phyloP scores from a whole-genome alignment of 2,329 filamentous ascomycete species.

The Chaetothyriales sp. region DNA sequence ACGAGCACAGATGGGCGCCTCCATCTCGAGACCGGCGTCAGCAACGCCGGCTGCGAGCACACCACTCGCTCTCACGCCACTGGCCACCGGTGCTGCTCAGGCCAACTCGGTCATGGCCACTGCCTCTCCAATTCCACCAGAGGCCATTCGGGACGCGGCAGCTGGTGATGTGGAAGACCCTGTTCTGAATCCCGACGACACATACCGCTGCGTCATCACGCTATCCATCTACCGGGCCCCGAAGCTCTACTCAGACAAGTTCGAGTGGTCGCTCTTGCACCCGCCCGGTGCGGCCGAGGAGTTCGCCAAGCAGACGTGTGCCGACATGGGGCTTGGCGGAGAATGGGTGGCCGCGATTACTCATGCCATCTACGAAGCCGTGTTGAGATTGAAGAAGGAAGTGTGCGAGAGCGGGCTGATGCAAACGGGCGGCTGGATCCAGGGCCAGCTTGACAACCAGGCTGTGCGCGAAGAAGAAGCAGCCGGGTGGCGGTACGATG shows the following conservation, averaged over 20 bases:
- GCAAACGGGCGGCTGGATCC: slow-evolving; percentile 45
- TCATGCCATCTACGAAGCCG: slow-evolving; percentile 93
- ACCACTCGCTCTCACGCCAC: slow-evolving; percentile 34
- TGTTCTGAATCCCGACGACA: slow-evolving; percentile 79
- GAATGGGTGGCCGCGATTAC: slow-evolving; percentile 94
- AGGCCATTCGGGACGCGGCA: not conserved
- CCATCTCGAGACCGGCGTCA: slow-evolving; percentile 14
- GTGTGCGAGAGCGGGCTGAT: slow-evolving; percentile 83
- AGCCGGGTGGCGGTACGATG: slow-evolving; percentile 91
- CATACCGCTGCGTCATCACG: slow-evolving; percentile 82
- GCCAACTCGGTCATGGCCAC: slow-evolving; percentile 49
- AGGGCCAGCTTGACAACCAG: slow-evolving; percentile 74
- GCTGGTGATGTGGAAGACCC: slow-evolving; percentile 36
- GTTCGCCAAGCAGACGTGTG: slow-evolving; percentile 85
- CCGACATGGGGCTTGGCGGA: slow-evolving; percentile 73
- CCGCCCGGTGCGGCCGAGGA: slow-evolving; percentile 82
- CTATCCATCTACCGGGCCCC: slow-evolving; percentile 87
- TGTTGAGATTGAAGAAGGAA: slow-evolving; percentile 85
- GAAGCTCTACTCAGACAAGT: slow-evolving; percentile 87
- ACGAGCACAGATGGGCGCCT: slow-evolving; percentile 22
- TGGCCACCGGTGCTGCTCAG: slow-evolving; percentile 29
- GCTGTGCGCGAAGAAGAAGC: slow-evolving; percentile 62
- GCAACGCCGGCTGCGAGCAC: slow-evolving; percentile 14
- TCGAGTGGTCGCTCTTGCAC: slow-evolving; percentile 92
- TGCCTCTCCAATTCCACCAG: slow-evolving; percentile 45